Evolutionary conservation across 441 rosid species (phyloP), one percentile per base, ranked within the genome.

Genomic region (Capsella rubella): DNA sequence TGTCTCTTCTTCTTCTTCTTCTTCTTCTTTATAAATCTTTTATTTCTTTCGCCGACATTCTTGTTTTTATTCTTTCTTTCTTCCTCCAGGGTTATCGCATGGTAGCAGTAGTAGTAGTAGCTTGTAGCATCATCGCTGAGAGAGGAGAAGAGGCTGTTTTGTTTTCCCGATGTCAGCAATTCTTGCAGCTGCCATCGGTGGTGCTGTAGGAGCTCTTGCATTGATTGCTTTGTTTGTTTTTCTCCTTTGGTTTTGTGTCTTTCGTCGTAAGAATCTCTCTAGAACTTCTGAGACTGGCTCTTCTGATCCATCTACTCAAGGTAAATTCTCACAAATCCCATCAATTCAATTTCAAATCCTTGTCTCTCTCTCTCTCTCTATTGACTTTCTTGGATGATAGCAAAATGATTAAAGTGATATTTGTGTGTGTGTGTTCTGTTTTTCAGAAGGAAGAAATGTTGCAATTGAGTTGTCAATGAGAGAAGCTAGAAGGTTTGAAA

Each of bases 131-230:
- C 45, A 16, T 16, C 18, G 53, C 21, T 65, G 59, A 73, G 45
- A 72, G 5, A 46, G 31, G 58, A 25, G 61, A 62, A 37, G 42
- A 39, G 55, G 47, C 6, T 50, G 6, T 39, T 63, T 67, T 45
- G 46, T 61, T 84, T 82, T 61, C 84, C 89, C 89, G 82, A 94
- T 90, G 99, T 88, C 99, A 89, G 79, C 72, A 85, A 69, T 74
- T 85, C 92, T 88, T 86, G 94, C 93, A 82, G 92, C 88, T 77
- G 81, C 87, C 84, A 63, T 89, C 76, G 99, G 99, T 78, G 94
- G 93, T 81, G 89, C 84, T 86, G 86, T 83, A 75, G 94, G 94
- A 89, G 89, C 94, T 79, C 73, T 87, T 80, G 80, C 86, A 74
- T 80, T 89, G 70, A 78, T 84, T 80, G 84, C 82, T 74, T 69